Evolutionary conservation across 148 eudicot species (phyloP).

Genomic region (Chenopodium berlandieri): DNA sequence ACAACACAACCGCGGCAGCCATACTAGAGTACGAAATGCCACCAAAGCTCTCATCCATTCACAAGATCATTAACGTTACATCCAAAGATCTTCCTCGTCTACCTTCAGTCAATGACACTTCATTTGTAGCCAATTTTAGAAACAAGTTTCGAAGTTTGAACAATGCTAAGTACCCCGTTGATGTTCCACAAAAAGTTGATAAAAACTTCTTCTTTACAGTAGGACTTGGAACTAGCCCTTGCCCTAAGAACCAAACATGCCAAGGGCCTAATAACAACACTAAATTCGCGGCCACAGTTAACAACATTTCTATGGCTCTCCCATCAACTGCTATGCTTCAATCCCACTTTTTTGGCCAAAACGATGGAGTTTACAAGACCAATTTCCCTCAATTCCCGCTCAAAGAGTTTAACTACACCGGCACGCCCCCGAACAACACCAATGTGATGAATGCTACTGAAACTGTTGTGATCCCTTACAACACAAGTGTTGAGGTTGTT

Average conservation of each 20-base stretch:
- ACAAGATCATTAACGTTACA: neutral
- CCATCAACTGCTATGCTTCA: slow-evolving; percentile 55
- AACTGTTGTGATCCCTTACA: slow-evolving; percentile 49
- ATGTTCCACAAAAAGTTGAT: slow-evolving; percentile 53
- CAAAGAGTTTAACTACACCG: slow-evolving; percentile 53
- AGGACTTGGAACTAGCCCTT: slow-evolving; percentile 53
- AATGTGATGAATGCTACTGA: slow-evolving; percentile 45
- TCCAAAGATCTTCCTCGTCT: slow-evolving; percentile 31
- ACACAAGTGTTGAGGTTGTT: slow-evolving; percentile 60
- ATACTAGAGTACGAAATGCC: slow-evolving; percentile 50
- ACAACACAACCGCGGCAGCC: slow-evolving; percentile 58
- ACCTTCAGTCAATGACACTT: slow-evolving; percentile 52
- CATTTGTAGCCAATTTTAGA: slow-evolving; percentile 45
- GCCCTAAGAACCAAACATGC: slow-evolving; percentile 58
- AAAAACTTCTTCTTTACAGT: slow-evolving; percentile 52
- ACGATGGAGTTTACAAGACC: slow-evolving; percentile 37
- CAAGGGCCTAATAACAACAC: slow-evolving; percentile 58
- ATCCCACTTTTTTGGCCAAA: slow-evolving; percentile 35
- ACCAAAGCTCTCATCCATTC: slow-evolving; percentile 11
- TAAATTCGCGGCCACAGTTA: slow-evolving; percentile 54
- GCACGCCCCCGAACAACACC: slow-evolving; percentile 55
- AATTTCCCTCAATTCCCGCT: slow-evolving; percentile 52
- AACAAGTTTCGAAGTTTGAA: slow-evolving; percentile 47
- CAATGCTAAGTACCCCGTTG: slow-evolving; percentile 36
- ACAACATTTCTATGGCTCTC: slow-evolving; percentile 53